phyloP scores from a whole-genome alignment of 371 early-diverging fungal genomes.

The Mucor circinelloides region DNA sequence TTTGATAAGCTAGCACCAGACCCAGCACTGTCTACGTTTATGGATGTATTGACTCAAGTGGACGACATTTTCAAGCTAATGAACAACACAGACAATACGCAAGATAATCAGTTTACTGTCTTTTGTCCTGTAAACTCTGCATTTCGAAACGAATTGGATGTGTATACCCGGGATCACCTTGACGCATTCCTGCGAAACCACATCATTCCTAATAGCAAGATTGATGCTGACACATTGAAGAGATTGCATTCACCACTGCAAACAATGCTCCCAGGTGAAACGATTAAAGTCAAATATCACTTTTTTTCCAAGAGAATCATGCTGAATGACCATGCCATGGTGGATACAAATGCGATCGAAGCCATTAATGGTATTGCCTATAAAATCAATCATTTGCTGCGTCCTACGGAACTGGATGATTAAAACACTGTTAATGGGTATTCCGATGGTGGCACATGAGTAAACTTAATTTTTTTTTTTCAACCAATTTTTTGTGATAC shows the following conservation, averaged over 20 bases:
- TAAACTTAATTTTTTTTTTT: background rate
- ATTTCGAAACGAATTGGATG: conserved; percentile 25
- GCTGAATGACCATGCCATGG: conserved; percentile 34
- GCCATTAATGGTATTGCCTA: conserved; percentile 52
- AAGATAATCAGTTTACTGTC: conserved; percentile 28
- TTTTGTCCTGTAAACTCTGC: conserved; percentile 50
- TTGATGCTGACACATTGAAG: conserved; percentile 21
- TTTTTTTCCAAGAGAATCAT: conserved; percentile 21
- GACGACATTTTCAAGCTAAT: conserved; percentile 35
- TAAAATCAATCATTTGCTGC: conserved; percentile 42
- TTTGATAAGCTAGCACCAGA: conserved; percentile 54
- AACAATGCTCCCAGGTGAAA: conserved; percentile 25
- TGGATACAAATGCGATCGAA: conserved; percentile 35
- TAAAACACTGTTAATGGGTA: background rate
- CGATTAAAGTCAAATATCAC: conserved; percentile 35
- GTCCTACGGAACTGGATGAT: conserved; percentile 12
- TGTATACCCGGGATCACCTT: conserved; percentile 21
- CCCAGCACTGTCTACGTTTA: conserved; percentile 43
- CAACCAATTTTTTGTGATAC: background rate
- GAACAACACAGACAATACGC: conserved; percentile 28
- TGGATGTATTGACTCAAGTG: conserved; percentile 44
- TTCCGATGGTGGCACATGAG: background rate
- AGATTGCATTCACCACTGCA: conserved; percentile 19
- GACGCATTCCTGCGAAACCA: conserved; percentile 41
- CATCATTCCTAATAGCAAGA: conserved; percentile 34